These are phyloP conservation scores for Amylocystis lapponica DNA, from an alignment of 768 basidiomycete genomes.

Conservation along the genomic window DNA sequence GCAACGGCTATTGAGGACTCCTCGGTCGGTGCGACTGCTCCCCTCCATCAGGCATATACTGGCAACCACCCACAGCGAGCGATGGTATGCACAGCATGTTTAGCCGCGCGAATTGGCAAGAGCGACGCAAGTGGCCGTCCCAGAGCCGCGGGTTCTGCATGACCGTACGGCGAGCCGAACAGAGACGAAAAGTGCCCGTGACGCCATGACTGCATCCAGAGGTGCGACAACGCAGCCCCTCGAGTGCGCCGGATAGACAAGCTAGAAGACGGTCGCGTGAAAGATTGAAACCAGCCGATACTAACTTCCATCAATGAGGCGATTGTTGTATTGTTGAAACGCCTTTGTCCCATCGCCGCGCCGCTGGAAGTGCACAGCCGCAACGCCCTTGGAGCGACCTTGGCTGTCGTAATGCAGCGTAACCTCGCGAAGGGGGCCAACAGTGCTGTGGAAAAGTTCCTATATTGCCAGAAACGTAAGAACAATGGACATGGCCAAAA, in stretches of 20 bases:
- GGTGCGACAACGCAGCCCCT: no score
- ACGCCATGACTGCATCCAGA: no score
- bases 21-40: no score
- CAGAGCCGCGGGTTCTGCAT: no score
- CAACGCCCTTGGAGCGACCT: conserved; percentile 89
- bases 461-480: conserved; percentile 26
- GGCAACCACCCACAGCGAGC: no score
- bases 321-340: conserved; percentile 91
- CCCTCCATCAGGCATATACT: no score
- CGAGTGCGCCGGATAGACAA: background rate
- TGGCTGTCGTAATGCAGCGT: conserved; percentile 78
- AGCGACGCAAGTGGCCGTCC: no score
- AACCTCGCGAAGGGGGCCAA: conserved; percentile 82
- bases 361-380: conserved; percentile 78
- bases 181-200: no score
- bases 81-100: no score
- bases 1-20: no score
- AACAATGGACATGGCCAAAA: conserved; percentile 9
- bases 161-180: no score
- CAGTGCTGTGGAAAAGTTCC: conserved; percentile 91
- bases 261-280: conserved; percentile 12
- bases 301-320: conserved; percentile 99
- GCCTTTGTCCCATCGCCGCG: conserved; percentile 92
- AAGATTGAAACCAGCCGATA: conserved; percentile 53
- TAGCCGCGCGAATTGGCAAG: no score